phyloP scores from a whole-genome alignment of 23 red algal species.

The Chondrus crispus region DNA sequence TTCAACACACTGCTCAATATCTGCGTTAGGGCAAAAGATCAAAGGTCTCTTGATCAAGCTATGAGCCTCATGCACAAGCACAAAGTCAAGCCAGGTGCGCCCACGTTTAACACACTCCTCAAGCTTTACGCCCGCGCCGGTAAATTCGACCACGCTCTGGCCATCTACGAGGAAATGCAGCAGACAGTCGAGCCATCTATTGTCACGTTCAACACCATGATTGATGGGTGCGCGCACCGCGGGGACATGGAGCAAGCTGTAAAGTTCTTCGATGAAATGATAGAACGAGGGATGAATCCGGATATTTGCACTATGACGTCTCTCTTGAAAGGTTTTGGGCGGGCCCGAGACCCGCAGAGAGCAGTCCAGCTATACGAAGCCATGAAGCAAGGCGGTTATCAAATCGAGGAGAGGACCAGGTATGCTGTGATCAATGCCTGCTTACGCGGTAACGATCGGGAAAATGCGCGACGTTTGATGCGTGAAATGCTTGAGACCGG shows the following conservation, averaged over 20 bases:
- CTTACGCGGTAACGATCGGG: constrained; percentile 53
- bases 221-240: constrained; percentile 73
- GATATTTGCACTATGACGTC: constrained; percentile 73
- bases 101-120: constrained; percentile 73
- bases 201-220: constrained; percentile 70
- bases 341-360: constrained; percentile 33
- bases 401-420: constrained; percentile 58
- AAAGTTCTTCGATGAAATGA: constrained; percentile 70
- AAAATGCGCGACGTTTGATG: constrained; percentile 24
- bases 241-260: constrained; percentile 67
- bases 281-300: constrained; percentile 38
- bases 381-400: constrained; percentile 62
- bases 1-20: constrained; percentile 70
- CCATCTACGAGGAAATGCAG: constrained; percentile 67
- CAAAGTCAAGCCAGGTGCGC: constrained; percentile 50
- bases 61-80: constrained; percentile 64
- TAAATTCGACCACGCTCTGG: constrained; percentile 51
- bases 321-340: constrained; percentile 74
- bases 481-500: constrained; percentile 40
- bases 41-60: constrained; percentile 31
- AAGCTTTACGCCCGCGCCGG: constrained; percentile 50
- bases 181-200: constrained; percentile 49
- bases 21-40: constrained; percentile 59
- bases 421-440: constrained; percentile 79
- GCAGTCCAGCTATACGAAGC: constrained; percentile 68